Evolutionary conservation across 78 protist species (phyloP).

Genomic region (Cavenderia fasciculata): DNA sequence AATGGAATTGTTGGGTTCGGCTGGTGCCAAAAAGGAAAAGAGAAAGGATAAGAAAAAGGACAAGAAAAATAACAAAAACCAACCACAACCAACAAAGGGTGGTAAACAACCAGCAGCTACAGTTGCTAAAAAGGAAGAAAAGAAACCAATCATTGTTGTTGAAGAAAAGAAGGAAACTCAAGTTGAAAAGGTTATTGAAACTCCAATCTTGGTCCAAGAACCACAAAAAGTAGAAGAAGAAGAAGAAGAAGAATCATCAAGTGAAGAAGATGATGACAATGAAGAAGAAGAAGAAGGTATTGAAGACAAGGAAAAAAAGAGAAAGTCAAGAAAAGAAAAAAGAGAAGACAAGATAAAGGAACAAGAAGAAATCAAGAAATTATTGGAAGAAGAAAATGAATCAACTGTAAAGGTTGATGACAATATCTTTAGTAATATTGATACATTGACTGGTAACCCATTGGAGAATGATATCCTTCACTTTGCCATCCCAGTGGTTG

Average conservation of each 20-base stretch:
- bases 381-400: slow-evolving; percentile 21
- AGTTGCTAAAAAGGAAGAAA: neutral
- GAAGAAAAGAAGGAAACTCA: neutral
- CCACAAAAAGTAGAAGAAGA: neutral
- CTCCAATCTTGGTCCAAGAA: neutral
- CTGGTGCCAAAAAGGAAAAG: slow-evolving; percentile 19
- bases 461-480: slow-evolving; percentile 82
- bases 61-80: neutral
- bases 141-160: slow-evolving; percentile 11
- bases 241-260: slow-evolving; percentile 6
- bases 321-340: slow-evolving; percentile 59
- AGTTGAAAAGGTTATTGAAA: neutral
- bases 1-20: slow-evolving; percentile 73
- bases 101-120: neutral
- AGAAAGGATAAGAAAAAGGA: slow-evolving; percentile 23
- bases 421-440: slow-evolving; percentile 56
- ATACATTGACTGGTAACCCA: slow-evolving; percentile 82
- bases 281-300: neutral
- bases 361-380: slow-evolving; percentile 57
- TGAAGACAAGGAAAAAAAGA: slow-evolving; percentile 31
- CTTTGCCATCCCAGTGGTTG: slow-evolving; percentile 91
- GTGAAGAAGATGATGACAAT: slow-evolving; percentile 14
- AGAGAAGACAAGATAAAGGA: slow-evolving; percentile 66
- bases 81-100: neutral
- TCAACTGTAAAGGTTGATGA: slow-evolving; percentile 39